Percentiles rank a stretch among this genome's conserved stretches.
Evolutionary conservation across 2,329 filamentous ascomycete genomes (phyloP).

Genomic region (Penicillium nordicum): DNA sequence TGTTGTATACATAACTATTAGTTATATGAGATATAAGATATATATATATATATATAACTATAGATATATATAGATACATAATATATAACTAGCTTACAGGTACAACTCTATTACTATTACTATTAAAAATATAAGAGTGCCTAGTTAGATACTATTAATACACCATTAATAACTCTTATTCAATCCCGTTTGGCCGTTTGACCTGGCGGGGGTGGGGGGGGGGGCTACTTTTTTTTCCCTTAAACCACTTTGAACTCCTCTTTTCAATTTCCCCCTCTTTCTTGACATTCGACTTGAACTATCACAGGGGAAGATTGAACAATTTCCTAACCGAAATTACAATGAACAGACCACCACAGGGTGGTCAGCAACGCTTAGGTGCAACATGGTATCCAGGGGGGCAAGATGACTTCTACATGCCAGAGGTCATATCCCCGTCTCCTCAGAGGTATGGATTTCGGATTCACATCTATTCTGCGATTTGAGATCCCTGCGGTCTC

Average conservation of each 20-base stretch:
- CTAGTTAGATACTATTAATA: background rate
- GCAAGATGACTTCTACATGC: conserved; percentile 66
- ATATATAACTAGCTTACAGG: background rate
- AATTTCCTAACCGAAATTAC: conserved; percentile 5
- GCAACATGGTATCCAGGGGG: conserved; percentile 68
- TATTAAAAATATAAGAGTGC: background rate
- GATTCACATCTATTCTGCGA: background rate
- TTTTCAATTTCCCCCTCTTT: conserved; percentile 2
- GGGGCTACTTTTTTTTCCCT: background rate
- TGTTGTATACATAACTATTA: no score
- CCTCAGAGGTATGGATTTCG: conserved; percentile 58
- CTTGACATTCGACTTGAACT: background rate
- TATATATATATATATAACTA: background rate
- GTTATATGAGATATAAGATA: no score
- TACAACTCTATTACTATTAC: background rate
- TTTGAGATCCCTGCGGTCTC: background rate
- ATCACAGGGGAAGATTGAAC: background rate
- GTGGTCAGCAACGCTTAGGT: conserved; percentile 45
- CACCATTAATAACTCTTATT: background rate
- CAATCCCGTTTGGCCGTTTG: background rate
- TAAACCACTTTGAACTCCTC: background rate
- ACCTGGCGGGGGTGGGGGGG: background rate
- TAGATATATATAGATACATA: background rate
- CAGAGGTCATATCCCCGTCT: conserved; percentile 65
- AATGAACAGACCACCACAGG: conserved; percentile 39